These are phyloP conservation scores for Striga asiatica DNA, from an alignment of 257 asterid genomes.

Conservation along the genomic window DNA sequence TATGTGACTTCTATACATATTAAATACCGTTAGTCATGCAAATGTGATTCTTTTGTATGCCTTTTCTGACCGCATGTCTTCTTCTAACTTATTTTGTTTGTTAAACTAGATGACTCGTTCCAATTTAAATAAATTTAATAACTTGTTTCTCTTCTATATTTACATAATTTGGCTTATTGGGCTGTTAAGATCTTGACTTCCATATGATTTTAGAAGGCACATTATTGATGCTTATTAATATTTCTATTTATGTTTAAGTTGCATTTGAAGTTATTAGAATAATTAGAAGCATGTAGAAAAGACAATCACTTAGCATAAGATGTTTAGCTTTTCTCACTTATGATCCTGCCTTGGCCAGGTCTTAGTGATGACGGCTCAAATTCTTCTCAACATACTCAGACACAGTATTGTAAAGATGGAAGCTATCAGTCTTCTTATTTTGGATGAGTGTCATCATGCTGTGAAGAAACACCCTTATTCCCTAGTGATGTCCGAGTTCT, in stretches of 20 bases:
- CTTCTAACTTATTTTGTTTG: too few species aligned
- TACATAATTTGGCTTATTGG: too few species aligned
- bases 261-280: background rate
- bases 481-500: constrained; percentile 96
- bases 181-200: too few species aligned
- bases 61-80: background rate
- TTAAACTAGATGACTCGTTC: background rate
- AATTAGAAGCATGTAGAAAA: background rate
- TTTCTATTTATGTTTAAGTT: constrained; percentile 1
- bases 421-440: constrained; percentile 74
- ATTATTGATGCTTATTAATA: background rate
- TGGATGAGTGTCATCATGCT: constrained; percentile 99
- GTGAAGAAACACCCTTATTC: constrained; percentile 99
- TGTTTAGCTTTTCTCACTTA: constrained; percentile 10
- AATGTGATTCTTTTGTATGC: background rate
- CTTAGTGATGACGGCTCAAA: constrained; percentile 98
- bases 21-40: too few species aligned
- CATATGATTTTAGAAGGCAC: too few species aligned
- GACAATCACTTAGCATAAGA: background rate
- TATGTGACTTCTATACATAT: too few species aligned
- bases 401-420: constrained; percentile 98
- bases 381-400: constrained; percentile 88
- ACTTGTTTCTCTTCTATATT: background rate
- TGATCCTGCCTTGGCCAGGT: constrained; percentile 49
- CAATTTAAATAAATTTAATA: background rate